Evolutionary conservation across 2,329 filamentous ascomycete species (phyloP).

Genomic region (Aspergillus terreus): DNA sequence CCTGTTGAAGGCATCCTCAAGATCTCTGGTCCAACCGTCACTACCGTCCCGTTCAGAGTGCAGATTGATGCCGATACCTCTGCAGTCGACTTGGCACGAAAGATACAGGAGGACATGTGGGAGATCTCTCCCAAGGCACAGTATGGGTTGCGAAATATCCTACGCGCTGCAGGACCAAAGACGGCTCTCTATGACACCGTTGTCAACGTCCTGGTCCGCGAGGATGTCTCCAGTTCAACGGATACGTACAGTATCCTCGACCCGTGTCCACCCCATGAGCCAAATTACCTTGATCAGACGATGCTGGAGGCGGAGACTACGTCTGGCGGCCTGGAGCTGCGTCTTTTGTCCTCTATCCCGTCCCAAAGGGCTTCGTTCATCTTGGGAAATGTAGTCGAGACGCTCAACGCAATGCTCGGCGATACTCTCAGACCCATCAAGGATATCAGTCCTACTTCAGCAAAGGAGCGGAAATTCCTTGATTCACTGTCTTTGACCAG

Average conservation of each 20-base stretch:
- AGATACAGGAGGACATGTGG: slow-evolving; percentile 4
- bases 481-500: neutral
- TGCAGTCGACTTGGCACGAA: slow-evolving; percentile 1
- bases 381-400: neutral
- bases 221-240: neutral
- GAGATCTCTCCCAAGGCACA: slow-evolving; percentile 3
- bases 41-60: slow-evolving; percentile 7
- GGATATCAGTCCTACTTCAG: neutral
- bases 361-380: neutral
- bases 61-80: slow-evolving; percentile 2
- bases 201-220: slow-evolving; percentile 8
- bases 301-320: neutral
- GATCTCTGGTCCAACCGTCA: slow-evolving; percentile 9
- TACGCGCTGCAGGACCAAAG: neutral
- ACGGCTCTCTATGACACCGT: slow-evolving; percentile 6
- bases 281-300: neutral
- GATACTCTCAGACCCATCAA: neutral
- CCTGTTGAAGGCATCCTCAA: slow-evolving; percentile 6
- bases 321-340: neutral
- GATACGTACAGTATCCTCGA: neutral
- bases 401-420: neutral
- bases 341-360: neutral
- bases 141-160: slow-evolving; percentile 4
- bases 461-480: neutral
- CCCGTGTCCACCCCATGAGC: neutral